A percentile compares a stretch with the other conserved stretches of the same genome.
Evolutionary conservation across 495 filamentous ascomycete species (phyloP).

Genomic region (Haplographium delicatum): DNA sequence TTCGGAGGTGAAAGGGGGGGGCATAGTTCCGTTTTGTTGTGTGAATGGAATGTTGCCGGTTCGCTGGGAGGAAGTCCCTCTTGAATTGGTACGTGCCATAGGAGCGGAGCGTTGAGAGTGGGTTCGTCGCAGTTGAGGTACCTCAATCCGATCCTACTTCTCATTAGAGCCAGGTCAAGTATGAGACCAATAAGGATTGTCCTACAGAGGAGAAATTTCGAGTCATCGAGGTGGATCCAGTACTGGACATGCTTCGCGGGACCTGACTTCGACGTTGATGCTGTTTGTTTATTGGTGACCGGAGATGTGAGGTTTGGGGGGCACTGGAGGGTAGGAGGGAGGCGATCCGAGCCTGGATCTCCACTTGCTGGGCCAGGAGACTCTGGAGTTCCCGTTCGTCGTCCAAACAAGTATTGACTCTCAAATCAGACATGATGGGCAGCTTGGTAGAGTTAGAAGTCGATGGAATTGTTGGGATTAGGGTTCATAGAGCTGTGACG

Average conservation of each 20-base stretch:
- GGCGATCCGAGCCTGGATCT: constrained; percentile 21
- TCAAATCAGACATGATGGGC: constrained; percentile 16
- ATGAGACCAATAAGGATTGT: constrained; percentile 4
- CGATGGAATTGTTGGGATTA: constrained; percentile 7
- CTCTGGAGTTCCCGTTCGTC: constrained; percentile 4
- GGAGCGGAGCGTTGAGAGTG: constrained; percentile 24
- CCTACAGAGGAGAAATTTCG: constrained; percentile 23
- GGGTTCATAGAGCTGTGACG: constrained; percentile 6
- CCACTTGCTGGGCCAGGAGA: constrained; percentile 14
- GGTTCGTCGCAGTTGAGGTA: constrained; percentile 6
- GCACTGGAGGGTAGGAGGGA: constrained; percentile 6
- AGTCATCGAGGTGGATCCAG: constrained; percentile 19
- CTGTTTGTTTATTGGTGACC: constrained; percentile 19
- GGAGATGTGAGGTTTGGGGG: constrained; percentile 9
- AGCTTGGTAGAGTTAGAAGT: not conserved
- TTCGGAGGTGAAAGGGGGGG: constrained; percentile 16
- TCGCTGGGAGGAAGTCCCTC: constrained; percentile 19
- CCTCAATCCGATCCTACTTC: constrained; percentile 20
- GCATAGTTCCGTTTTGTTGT: constrained; percentile 11
- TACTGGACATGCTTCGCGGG: constrained; percentile 23
- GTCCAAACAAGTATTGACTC: constrained; percentile 10
- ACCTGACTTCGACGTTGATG: constrained; percentile 19
- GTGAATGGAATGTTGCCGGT: constrained; percentile 16
- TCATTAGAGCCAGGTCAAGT: constrained; percentile 18
- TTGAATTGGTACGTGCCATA: constrained; percentile 25